Percentiles rank a stretch among this genome's conserved stretches.
phyloP scores from a whole-genome alignment of 176 grass and related monocot species.

The Dendrocalamus sinicus region DNA sequence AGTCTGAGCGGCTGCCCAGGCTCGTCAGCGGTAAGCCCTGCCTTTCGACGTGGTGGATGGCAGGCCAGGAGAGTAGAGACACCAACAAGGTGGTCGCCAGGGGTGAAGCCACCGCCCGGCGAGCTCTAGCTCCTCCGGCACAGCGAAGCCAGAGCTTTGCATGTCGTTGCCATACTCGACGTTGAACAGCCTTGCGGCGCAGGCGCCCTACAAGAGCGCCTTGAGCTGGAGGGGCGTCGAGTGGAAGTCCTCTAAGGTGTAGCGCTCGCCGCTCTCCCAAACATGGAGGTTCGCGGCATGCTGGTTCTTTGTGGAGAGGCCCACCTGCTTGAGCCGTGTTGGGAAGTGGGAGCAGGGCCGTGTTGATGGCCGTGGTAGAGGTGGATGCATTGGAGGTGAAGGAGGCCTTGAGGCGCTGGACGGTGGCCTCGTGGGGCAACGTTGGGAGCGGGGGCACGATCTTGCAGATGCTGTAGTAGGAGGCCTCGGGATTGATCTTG shows the following conservation, averaged over 20 bases:
- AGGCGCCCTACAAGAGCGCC: slow-evolving; percentile 91
- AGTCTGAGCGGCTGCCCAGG: too few relatives aligned
- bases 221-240: slow-evolving; percentile 69
- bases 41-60: rapidly evolving
- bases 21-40: too few relatives aligned
- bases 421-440: slow-evolving; percentile 59
- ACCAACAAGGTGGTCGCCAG: too few relatives aligned
- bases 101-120: too few relatives aligned
- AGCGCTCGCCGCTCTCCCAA: slow-evolving; percentile 93
- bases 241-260: slow-evolving; percentile 83
- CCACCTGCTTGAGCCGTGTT: slow-evolving; percentile 87
- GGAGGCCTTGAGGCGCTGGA: slow-evolving; percentile 70
- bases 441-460: slow-evolving; percentile 81
- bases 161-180: slow-evolving; percentile 99
- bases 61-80: too few relatives aligned
- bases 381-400: slow-evolving; percentile 61
- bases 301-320: slow-evolving; percentile 77
- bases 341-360: slow-evolving; percentile 61
- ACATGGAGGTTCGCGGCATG: slow-evolving; percentile 75
- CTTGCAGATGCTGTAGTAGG: slow-evolving; percentile 96
- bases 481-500: slow-evolving; percentile 89
- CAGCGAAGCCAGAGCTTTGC: slow-evolving; percentile 79
- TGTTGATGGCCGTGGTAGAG: slow-evolving; percentile 29
- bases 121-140: slow-evolving; percentile 28
- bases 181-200: slow-evolving; percentile 72